These are phyloP conservation scores for Cucumis melo DNA, from an alignment of 306 rosid genomes.

Conservation along the genomic window DNA sequence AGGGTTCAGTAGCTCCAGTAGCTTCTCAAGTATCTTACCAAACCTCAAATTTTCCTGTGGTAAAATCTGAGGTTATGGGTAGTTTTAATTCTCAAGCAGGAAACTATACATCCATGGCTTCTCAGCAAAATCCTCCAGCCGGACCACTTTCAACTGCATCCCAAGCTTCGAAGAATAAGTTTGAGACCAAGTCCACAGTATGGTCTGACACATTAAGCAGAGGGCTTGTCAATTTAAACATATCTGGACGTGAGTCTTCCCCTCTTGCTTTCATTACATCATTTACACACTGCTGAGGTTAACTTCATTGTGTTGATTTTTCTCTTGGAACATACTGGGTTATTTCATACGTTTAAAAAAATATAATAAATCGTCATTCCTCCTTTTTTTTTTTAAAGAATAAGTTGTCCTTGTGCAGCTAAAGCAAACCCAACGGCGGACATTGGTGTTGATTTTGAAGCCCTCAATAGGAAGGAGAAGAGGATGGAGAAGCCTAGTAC, in stretches of 20 bases:
- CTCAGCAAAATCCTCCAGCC: slow-evolving; percentile 32
- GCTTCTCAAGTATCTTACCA: slow-evolving; percentile 28
- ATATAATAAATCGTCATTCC: background rate
- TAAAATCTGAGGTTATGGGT: slow-evolving; percentile 24
- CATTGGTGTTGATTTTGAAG: slow-evolving; percentile 89
- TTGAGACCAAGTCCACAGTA: slow-evolving; percentile 88
- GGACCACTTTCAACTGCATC: slow-evolving; percentile 36
- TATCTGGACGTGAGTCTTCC: slow-evolving; percentile 78
- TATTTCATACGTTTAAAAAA: background rate
- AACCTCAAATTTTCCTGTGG: slow-evolving; percentile 20
- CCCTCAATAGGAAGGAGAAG: slow-evolving; percentile 86
- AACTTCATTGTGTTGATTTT: background rate
- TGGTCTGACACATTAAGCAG: slow-evolving; percentile 94
- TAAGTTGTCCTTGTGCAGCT: slow-evolving; percentile 39
- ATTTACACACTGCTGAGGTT: background rate
- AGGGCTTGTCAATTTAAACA: slow-evolving; percentile 89
- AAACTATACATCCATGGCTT: slow-evolving; percentile 25
- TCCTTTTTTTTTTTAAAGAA: background rate
- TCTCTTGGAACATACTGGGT: background rate
- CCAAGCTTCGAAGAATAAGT: slow-evolving; percentile 71
- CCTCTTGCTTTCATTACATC: background rate
- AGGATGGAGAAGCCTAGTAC: slow-evolving; percentile 86
- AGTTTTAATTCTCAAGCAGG: slow-evolving; percentile 29
- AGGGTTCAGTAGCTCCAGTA: background rate
- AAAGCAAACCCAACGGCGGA: slow-evolving; percentile 74